Evolutionary conservation across 441 rosid genomes (phyloP).

Genomic region (Erodium texanum): DNA sequence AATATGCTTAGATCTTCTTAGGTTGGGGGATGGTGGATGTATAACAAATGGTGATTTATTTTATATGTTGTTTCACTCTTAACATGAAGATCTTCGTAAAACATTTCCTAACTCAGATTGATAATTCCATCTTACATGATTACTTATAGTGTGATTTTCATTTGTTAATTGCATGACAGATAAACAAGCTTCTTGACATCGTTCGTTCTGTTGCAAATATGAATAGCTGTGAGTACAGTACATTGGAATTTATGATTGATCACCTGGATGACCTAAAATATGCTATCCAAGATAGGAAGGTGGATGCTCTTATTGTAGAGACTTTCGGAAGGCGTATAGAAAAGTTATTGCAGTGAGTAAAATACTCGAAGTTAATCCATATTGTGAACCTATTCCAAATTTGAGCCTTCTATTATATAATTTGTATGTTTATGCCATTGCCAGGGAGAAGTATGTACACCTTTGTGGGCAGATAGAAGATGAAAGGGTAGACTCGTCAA

Average conservation of each 20-base stretch:
- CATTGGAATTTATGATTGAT: slow-evolving; percentile 71
- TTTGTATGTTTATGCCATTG: slow-evolving; percentile 1
- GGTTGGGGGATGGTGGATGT: background rate
- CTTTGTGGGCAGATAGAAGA: slow-evolving; percentile 80
- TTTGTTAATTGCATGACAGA: slow-evolving; percentile 35
- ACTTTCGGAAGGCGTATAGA: slow-evolving; percentile 95
- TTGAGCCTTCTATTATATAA: background rate
- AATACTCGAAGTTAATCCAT: background rate
- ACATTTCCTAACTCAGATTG: background rate
- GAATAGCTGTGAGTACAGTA: slow-evolving; percentile 53
- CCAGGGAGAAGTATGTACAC: slow-evolving; percentile 78
- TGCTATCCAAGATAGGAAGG: slow-evolving; percentile 86
- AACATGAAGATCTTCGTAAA: background rate
- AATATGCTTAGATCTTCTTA: slow-evolving; percentile 1
- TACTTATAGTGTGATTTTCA: background rate
- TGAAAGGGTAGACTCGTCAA: slow-evolving; percentile 57
- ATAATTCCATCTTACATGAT: background rate
- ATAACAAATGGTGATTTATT: slow-evolving; percentile 1
- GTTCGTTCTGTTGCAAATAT: slow-evolving; percentile 69
- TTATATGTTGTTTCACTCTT: background rate
- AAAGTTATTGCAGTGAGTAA: slow-evolving; percentile 79
- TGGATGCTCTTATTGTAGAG: slow-evolving; percentile 92
- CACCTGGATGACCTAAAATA: slow-evolving; percentile 80
- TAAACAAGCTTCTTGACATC: slow-evolving; percentile 62
- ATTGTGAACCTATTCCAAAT: slow-evolving; percentile 1